Conservation (phyloP, 768 basidiomycete genomes). For the Lentinus tigrinus region DNA sequence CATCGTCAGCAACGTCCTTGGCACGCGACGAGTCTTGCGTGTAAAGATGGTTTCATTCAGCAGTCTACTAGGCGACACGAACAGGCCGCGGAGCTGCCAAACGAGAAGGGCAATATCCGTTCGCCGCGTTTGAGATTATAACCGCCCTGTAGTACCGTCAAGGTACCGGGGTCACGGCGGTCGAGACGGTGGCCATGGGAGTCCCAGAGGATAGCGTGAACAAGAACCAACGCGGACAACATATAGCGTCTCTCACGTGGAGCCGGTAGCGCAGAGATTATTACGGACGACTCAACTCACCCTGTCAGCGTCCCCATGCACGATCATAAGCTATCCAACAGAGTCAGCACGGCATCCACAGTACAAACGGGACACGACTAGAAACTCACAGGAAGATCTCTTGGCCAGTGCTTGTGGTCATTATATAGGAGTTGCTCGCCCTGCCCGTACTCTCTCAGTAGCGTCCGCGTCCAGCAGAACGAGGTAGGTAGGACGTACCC, state of each 20-base stretch:
- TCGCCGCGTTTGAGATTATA: no score
- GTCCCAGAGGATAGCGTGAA: no score
- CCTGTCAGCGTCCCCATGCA: constrained; percentile 15
- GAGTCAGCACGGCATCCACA: not conserved
- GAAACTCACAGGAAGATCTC: constrained; percentile 52
- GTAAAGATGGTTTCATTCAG: no score
- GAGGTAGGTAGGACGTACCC: constrained; percentile 16
- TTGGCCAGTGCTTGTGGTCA: constrained; percentile 61
- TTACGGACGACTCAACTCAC: not conserved
- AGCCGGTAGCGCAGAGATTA: not conserved
- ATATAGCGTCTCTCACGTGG: no score
- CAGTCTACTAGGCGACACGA: no score
- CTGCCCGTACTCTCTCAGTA: constrained; percentile 34
- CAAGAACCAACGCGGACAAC: no score
- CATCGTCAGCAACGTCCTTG: not conserved
- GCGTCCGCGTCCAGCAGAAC: not conserved
- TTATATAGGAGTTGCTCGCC: constrained; percentile 54
- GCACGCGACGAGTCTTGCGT: not conserved
- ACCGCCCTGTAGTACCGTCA: no score
- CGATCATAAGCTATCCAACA: constrained; percentile 5
- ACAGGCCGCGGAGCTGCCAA: no score
- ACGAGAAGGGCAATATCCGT: no score
- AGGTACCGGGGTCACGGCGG: no score
- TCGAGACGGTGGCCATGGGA: no score
- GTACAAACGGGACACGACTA: not conserved